Evolutionary conservation across 108 stramenopile species (phyloP).

Genomic region (Nitzschia sp.): DNA sequence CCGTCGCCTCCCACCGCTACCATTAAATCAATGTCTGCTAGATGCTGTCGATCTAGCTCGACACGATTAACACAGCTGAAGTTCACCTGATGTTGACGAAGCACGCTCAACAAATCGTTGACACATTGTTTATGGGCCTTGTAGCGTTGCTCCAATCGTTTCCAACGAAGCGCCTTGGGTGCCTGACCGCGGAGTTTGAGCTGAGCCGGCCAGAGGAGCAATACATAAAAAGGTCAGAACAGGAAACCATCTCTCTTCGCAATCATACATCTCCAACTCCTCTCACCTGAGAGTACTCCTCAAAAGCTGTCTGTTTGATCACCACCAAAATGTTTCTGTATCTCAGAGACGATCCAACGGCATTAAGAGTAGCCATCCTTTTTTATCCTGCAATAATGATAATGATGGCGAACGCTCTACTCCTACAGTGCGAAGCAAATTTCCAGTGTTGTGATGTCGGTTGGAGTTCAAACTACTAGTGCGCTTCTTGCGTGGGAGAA

Average conservation of each 20-base stretch:
- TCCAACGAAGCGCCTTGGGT: conserved; percentile 95
- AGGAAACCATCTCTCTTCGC: too few relatives aligned
- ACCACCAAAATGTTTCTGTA: conserved; percentile 85
- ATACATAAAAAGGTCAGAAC: too few relatives aligned
- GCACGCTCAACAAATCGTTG: conserved; percentile 58
- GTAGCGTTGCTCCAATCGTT: conserved; percentile 86
- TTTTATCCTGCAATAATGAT: too few relatives aligned
- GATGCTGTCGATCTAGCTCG: conserved; percentile 93
- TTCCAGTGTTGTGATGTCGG: too few relatives aligned
- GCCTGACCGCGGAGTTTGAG: conserved; percentile 94
- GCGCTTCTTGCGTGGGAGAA: too few relatives aligned
- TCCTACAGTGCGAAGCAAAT: too few relatives aligned
- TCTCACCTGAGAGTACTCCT: conserved; percentile 63
- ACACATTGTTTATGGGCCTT: conserved; percentile 91
- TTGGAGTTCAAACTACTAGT: too few relatives aligned
- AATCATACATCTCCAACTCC: too few relatives aligned
- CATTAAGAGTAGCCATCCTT: conserved; percentile 33
- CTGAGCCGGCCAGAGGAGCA: too few relatives aligned
- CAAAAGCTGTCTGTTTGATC: conserved; percentile 97
- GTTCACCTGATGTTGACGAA: conserved; percentile 70
- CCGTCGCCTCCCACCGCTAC: conserved; percentile 97
- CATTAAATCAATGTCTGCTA: conserved; percentile 89
- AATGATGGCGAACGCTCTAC: too few relatives aligned
- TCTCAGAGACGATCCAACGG: conserved; percentile 26
- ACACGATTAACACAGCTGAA: conserved; percentile 91